These are phyloP conservation scores for Sugiyamaella mastotermitis DNA, from an alignment of 805 yeast species.

Conservation along the genomic window DNA sequence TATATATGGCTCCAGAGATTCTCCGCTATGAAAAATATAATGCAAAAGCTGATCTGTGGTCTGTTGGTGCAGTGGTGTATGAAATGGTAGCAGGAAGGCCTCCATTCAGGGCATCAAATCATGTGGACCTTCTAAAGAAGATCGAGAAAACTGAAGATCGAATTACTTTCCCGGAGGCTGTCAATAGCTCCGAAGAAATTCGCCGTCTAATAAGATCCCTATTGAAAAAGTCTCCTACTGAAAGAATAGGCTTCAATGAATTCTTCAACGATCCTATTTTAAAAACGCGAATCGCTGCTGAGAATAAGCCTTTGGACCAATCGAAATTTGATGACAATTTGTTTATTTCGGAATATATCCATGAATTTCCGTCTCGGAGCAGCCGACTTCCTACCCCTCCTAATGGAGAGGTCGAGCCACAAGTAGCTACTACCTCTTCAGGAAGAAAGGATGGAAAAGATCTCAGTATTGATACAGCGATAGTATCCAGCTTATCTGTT, in stretches of 20 bases:
- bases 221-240: conserved; percentile 77
- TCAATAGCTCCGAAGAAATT: conserved; percentile 57
- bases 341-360: conserved; percentile 77
- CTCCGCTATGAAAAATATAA: conserved; percentile 89
- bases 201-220: conserved; percentile 67
- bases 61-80: conserved; percentile 92
- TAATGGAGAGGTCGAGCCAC: background rate
- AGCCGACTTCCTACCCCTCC: conserved; percentile 4
- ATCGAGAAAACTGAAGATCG: conserved; percentile 77
- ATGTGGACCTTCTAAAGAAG: conserved; percentile 78
- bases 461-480: background rate
- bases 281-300: conserved; percentile 32
- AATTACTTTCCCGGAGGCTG: conserved; percentile 67
- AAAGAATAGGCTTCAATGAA: conserved; percentile 82
- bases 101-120: conserved; percentile 91
- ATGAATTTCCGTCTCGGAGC: conserved; percentile 1
- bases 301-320: conserved; percentile 50
- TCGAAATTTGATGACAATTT: conserved; percentile 68
- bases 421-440: background rate
- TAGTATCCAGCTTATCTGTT: background rate
- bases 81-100: conserved; percentile 97
- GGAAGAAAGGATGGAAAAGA: background rate
- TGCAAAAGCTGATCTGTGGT: conserved; percentile 97
- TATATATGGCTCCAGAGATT: conserved; percentile 98
- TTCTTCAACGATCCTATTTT: conserved; percentile 74